These are phyloP conservation scores for Ilyonectria destructans DNA, from an alignment of 2,329 filamentous ascomycete species.

Conservation along the genomic window DNA sequence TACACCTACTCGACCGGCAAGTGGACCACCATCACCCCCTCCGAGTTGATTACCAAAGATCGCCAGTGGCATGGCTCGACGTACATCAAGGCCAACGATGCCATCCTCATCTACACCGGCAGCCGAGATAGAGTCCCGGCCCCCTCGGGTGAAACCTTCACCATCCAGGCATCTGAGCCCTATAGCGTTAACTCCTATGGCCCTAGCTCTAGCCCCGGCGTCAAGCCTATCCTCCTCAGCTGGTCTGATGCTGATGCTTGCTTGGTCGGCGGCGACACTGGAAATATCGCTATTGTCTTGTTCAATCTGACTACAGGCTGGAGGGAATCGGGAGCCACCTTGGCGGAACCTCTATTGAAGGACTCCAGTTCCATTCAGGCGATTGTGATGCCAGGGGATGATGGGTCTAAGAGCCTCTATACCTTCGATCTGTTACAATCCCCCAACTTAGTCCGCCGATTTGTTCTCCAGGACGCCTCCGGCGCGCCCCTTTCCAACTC, in stretches of 20 bases:
- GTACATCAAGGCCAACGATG: too few relatives aligned
- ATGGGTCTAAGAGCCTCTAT: constrained; percentile 86
- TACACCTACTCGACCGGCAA: constrained; percentile 69
- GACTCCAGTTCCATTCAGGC: constrained; percentile 72
- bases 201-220: constrained; percentile 73
- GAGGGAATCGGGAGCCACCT: constrained; percentile 71
- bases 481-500: constrained; percentile 77
- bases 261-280: too few relatives aligned
- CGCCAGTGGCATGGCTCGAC: too few relatives aligned
- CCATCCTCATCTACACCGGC: too few relatives aligned
- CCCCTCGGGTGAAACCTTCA: constrained; percentile 82
- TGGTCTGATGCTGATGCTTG: constrained; percentile 82
- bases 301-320: too few relatives aligned
- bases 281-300: constrained; percentile 67
- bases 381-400: too few relatives aligned
- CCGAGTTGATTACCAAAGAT: constrained; percentile 73
- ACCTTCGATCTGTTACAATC: constrained; percentile 82
- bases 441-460: constrained; percentile 82
- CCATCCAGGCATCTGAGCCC: constrained; percentile 77
- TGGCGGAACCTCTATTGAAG: constrained; percentile 74
- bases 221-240: constrained; percentile 80
- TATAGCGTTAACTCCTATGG: constrained; percentile 74
- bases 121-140: constrained; percentile 72
- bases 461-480: constrained; percentile 77
- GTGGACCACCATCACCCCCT: constrained; percentile 66